phyloP scores from a whole-genome alignment of 2,329 filamentous ascomycete species.

The Diaporthe velutina region DNA sequence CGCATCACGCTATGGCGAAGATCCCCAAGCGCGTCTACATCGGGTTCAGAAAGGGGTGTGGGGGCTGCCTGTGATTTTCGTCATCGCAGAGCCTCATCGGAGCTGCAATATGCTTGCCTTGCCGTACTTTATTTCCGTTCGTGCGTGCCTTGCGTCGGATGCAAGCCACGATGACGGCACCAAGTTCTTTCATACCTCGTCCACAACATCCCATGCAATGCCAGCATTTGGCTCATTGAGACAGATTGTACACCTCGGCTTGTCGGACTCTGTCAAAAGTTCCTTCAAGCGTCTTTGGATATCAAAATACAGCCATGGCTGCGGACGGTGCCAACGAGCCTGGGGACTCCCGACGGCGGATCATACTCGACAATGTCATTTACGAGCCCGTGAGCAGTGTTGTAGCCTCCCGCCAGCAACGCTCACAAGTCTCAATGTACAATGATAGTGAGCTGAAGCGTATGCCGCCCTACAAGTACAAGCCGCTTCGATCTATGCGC shows the following conservation, averaged over 20 bases:
- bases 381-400: constrained; percentile 9
- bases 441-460: not conserved
- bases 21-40: not conserved
- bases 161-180: not conserved
- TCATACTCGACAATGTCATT: not conserved
- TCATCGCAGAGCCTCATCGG: not conserved
- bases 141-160: not conserved
- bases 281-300: not conserved
- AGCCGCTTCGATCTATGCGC: not conserved
- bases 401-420: not conserved
- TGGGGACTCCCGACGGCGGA: not conserved
- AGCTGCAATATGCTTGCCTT: not conserved
- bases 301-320: not conserved
- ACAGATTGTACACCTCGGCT: not conserved
- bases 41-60: not conserved
- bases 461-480: not conserved
- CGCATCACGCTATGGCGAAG: not conserved
- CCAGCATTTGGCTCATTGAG: not conserved
- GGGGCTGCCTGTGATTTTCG: not conserved
- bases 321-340: not conserved
- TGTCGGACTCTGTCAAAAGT: not conserved
- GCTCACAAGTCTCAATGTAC: constrained; percentile 1
- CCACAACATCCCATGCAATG: not conserved
- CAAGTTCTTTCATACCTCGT: not conserved
- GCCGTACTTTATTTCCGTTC: not conserved